Percentiles rank a stretch among this genome's conserved stretches.
phyloP scores from a whole-genome alignment of 768 basidiomycete genomes.

The Lactarius hengduanensis region DNA sequence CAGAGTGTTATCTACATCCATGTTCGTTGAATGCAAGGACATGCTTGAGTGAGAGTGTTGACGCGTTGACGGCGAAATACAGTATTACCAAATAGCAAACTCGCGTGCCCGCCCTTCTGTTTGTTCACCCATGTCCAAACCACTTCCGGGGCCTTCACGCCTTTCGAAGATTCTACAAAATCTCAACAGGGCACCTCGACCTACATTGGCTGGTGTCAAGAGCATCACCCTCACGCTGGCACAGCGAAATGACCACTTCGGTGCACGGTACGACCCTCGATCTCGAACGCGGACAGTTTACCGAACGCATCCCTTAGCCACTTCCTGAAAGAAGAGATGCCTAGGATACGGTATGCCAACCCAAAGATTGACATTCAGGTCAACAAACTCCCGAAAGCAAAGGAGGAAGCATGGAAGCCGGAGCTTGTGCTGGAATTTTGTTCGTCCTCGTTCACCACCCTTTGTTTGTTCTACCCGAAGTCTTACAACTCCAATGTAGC shows the following conservation, averaged over 20 bases:
- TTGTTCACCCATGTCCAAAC: constrained; percentile 13
- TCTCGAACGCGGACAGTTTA: not conserved
- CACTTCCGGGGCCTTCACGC: constrained; percentile 48
- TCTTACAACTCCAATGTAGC: constrained; percentile 36
- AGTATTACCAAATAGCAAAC: not conserved
- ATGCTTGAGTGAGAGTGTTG: not conserved
- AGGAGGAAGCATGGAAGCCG: constrained; percentile 57
- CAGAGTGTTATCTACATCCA: constrained; percentile 43
- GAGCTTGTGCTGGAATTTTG: constrained; percentile 62
- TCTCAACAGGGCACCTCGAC: constrained; percentile 52
- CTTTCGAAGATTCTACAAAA: constrained; percentile 53
- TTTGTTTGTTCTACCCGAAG: not conserved
- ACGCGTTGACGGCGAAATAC: no score
- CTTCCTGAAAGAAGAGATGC: constrained; percentile 77
- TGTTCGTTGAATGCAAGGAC: constrained; percentile 18
- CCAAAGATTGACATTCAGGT: constrained; percentile 63
- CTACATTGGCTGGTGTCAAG: constrained; percentile 49
- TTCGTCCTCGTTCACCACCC: constrained; percentile 40
- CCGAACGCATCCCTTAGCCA: constrained; percentile 44
- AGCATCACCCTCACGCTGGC: constrained; percentile 57
- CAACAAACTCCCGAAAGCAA: constrained; percentile 51
- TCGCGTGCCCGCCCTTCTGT: not conserved
- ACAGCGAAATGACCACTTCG: constrained; percentile 67
- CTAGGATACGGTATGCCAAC: constrained; percentile 75
- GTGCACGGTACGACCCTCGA: constrained; percentile 54